phyloP scores from a whole-genome alignment of 768 basidiomycete genomes.

The Suillus lakei region DNA sequence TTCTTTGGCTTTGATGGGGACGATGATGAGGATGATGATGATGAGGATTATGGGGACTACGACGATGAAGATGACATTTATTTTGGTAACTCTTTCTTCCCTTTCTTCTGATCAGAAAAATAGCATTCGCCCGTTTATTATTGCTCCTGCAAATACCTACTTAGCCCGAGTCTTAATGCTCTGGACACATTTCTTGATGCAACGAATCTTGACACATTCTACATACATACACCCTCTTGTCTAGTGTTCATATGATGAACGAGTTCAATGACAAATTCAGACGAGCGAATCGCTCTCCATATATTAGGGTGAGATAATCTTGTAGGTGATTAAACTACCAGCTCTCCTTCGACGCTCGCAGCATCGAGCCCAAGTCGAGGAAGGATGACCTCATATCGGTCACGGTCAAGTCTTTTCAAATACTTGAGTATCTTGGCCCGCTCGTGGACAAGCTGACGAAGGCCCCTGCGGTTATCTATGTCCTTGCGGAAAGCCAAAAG shows the following conservation, averaged over 20 bases:
- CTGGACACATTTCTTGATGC: constrained; percentile 15
- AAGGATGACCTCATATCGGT: constrained; percentile 77
- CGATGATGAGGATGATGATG: constrained; percentile 27
- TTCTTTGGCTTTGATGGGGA: constrained; percentile 14
- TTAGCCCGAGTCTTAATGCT: constrained; percentile 3
- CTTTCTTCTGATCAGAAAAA: constrained; percentile 19
- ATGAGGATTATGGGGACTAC: constrained; percentile 25
- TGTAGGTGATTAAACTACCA: constrained; percentile 59
- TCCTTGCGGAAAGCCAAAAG: constrained; percentile 72
- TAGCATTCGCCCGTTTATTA: constrained; percentile 20
- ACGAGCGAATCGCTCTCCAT: not conserved
- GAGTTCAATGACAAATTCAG: not conserved
- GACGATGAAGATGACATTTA: constrained; percentile 18
- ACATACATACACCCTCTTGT: not conserved
- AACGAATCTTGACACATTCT: not conserved
- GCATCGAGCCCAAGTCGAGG: constrained; percentile 77
- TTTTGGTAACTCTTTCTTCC: constrained; percentile 20
- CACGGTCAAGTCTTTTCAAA: constrained; percentile 63
- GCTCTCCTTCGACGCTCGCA: constrained; percentile 86
- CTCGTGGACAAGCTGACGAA: constrained; percentile 80
- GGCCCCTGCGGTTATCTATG: constrained; percentile 73
- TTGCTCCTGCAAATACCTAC: not conserved
- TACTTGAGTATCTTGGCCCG: constrained; percentile 85
- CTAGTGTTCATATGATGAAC: constrained; percentile 15
- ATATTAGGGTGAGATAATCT: not conserved